These are phyloP conservation scores for Xylaria palmicola DNA, from an alignment of 495 filamentous ascomycete species.

Conservation along the genomic window DNA sequence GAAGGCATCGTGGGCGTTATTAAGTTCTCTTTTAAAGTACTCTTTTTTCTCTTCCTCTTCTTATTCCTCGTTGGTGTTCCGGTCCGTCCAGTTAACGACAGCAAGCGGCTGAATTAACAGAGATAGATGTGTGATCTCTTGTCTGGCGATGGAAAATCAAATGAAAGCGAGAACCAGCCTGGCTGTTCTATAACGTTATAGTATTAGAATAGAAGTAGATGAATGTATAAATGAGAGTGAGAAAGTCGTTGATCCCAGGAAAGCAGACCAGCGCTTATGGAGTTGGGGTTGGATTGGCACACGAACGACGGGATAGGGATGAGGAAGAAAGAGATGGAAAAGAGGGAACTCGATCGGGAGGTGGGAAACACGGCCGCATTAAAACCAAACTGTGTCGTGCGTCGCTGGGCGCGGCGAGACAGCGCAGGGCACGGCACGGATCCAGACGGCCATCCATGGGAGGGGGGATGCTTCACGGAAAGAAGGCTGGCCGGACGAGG, in stretches of 20 bases:
- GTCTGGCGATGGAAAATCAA: slow-evolving; percentile 3
- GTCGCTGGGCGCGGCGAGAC: slow-evolving; percentile 14
- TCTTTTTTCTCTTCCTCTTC: slow-evolving; percentile 24
- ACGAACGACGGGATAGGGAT: slow-evolving; percentile 35
- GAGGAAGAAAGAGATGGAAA: slow-evolving; percentile 25
- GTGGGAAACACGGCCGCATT: slow-evolving; percentile 39
- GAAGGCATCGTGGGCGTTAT: slow-evolving; percentile 46
- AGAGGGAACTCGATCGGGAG: slow-evolving; percentile 18
- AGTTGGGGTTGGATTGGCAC: slow-evolving; percentile 34
- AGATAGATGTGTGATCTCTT: too few relatives aligned
- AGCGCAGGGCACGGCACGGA: not conserved
- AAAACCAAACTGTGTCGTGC: slow-evolving; percentile 20
- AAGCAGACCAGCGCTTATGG: slow-evolving; percentile 60
- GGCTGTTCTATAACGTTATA: slow-evolving; percentile 42
- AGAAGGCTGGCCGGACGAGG: slow-evolving; percentile 27
- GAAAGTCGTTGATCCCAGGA: slow-evolving; percentile 39
- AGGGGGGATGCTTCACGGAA: slow-evolving; percentile 29
- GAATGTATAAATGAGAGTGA: slow-evolving; percentile 43
- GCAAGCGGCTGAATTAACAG: not conserved
- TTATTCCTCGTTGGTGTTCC: slow-evolving; percentile 29
- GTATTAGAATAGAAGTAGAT: slow-evolving; percentile 45
- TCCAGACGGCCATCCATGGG: slow-evolving; percentile 5
- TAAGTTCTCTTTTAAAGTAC: slow-evolving; percentile 11
- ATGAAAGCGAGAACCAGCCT: slow-evolving; percentile 46
- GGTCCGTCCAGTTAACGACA: slow-evolving; percentile 16